Evolutionary conservation across 1,284 basidiomycete genomes (phyloP).

Genomic region (Heliocybe sulcata): DNA sequence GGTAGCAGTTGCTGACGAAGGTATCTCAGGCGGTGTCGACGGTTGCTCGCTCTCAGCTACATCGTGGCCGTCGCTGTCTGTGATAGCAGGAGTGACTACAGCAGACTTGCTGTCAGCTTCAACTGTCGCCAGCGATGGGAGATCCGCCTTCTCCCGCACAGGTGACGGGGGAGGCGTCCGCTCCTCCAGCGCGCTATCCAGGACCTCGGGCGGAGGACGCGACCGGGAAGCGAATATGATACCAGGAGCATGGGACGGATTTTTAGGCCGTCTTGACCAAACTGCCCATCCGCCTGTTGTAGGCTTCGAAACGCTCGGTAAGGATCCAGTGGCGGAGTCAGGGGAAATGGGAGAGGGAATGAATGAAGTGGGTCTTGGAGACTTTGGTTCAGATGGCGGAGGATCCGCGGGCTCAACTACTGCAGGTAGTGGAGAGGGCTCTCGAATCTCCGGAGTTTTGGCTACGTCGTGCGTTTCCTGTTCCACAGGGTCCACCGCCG

Average conservation of each 20-base stretch:
- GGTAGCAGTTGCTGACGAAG: conserved; percentile 24
- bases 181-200: conserved; percentile 33
- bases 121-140: background rate
- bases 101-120: too few species aligned
- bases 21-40: conserved; percentile 6
- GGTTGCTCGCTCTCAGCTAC: background rate
- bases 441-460: background rate
- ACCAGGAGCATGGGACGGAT: conserved; percentile 53
- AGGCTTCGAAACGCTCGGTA: background rate
- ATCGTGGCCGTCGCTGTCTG: too few species aligned
- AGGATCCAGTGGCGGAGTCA: background rate
- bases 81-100: too few species aligned
- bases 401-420: background rate
- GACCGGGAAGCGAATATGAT: conserved; percentile 60
- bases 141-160: background rate
- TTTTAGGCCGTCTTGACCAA: conserved; percentile 58
- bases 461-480: background rate
- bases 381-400: background rate
- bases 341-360: background rate
- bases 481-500: background rate
- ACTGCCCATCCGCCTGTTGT: conserved; percentile 36
- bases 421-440: background rate
- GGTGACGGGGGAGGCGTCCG: conserved; percentile 41
- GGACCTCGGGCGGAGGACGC: conserved; percentile 46
- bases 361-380: background rate